These are phyloP conservation scores for Capsicum chinense DNA, from an alignment of 257 asterid species.

Conservation along the genomic window DNA sequence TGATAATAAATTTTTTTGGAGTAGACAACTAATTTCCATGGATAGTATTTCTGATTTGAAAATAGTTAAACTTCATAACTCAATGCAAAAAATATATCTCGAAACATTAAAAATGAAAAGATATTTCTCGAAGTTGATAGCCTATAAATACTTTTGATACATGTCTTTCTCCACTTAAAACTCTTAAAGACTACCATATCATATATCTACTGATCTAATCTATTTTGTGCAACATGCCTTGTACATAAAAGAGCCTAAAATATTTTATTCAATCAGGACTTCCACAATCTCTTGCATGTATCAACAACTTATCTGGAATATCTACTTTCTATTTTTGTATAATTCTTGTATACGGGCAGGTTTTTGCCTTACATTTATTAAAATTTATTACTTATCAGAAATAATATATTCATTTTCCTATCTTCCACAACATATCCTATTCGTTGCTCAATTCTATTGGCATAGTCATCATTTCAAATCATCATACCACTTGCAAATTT, in stretches of 20 bases:
- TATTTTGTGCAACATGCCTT: neutral
- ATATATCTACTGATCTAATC: neutral
- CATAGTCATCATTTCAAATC: slow-evolving; percentile 6
- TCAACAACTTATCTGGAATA: neutral
- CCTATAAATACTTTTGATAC: neutral
- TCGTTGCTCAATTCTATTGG: neutral
- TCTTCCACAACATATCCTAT: neutral
- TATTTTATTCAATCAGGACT: neutral
- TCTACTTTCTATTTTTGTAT: neutral
- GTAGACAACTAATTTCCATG: too few relatives aligned
- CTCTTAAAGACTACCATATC: neutral
- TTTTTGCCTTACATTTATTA: too few relatives aligned
- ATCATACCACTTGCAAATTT: slow-evolving; percentile 6
- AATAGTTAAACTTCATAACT: neutral
- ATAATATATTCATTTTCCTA: neutral
- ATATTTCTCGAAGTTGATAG: neutral
- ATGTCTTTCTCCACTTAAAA: neutral
- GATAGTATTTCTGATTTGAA: neutral
- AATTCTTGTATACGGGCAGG: too few relatives aligned
- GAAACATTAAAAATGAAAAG: neutral
- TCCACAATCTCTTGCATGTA: neutral
- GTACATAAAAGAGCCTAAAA: neutral
- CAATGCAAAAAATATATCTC: neutral
- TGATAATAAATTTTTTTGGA: too few relatives aligned
- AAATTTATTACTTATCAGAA: too few relatives aligned